phyloP scores from a whole-genome alignment of 331 rosid genomes.

The Telfairia occidentalis region DNA sequence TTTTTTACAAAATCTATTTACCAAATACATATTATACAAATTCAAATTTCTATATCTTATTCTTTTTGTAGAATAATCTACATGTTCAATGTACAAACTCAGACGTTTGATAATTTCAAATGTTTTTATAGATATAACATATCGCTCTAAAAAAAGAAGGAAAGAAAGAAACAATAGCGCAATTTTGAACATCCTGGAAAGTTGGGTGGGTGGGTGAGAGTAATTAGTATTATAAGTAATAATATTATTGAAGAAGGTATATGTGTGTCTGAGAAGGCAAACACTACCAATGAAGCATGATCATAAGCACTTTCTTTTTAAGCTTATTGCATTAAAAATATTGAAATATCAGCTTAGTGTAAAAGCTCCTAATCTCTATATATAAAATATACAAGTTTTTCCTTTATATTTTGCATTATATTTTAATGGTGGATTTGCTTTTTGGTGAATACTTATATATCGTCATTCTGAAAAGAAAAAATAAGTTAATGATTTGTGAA shows the following conservation, averaged over 20 bases:
- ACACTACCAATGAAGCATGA: not conserved
- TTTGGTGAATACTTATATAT: not conserved
- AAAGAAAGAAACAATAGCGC: not conserved
- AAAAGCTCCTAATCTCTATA: not conserved
- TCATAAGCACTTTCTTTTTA: not conserved
- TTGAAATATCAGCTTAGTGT: not conserved
- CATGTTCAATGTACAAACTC: too few relatives aligned
- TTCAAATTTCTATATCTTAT: too few relatives aligned
- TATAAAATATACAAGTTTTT: not conserved
- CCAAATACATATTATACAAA: too few relatives aligned
- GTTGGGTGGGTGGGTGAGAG: not conserved
- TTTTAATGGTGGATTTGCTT: not conserved
- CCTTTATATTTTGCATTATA: not conserved
- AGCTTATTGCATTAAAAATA: not conserved
- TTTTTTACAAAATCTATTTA: too few relatives aligned
- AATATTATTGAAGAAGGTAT: not conserved
- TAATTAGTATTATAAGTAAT: not conserved
- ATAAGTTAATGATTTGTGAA: not conserved
- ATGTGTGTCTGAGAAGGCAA: not conserved
- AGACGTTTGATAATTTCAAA: too few relatives aligned
- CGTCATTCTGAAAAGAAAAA: not conserved
- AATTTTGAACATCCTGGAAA: not conserved
- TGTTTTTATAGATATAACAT: too few relatives aligned
- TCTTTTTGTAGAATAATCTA: too few relatives aligned
- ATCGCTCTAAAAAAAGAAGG: too few relatives aligned